phyloP scores from a whole-genome alignment of 306 rosid genomes.

The Alnus rubra region DNA sequence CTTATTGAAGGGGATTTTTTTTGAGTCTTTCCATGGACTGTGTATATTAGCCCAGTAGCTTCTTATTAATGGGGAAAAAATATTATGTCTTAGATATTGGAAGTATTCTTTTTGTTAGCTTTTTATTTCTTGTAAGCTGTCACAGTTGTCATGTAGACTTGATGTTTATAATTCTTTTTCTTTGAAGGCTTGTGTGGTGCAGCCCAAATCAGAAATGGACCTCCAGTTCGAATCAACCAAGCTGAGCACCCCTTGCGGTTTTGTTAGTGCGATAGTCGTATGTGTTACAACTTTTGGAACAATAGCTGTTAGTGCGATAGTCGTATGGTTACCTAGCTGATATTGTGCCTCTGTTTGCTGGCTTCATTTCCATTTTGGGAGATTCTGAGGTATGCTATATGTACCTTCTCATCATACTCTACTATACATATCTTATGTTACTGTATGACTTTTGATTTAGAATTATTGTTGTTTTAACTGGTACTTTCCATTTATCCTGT shows the following conservation, averaged over 20 bases:
- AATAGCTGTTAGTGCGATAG: no score
- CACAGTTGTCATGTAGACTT: not conserved
- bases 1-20: not conserved
- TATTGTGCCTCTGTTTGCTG: conserved; percentile 86
- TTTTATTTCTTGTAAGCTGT: conserved; percentile 6
- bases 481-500: not conserved
- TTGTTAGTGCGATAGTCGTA: conserved; percentile 63
- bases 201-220: conserved; percentile 95
- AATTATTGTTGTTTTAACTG: conserved; percentile 1
- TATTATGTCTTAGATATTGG: not conserved
- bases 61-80: not conserved
- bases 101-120: not conserved
- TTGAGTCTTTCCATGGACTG: not conserved
- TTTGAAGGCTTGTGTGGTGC: conserved; percentile 81
- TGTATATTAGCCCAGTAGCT: not conserved
- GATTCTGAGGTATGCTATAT: conserved; percentile 78
- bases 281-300: conserved; percentile 86
- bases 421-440: conserved; percentile 2
- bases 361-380: conserved; percentile 75
- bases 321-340: conserved; percentile 74
- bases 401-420: not conserved
- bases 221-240: conserved; percentile 81
- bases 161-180: conserved; percentile 1
- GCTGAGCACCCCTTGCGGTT: conserved; percentile 80
- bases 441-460: not conserved